Conservation (phyloP, 2,329 filamentous ascomycete genomes). For the Colletotrichum graminicola region DNA sequence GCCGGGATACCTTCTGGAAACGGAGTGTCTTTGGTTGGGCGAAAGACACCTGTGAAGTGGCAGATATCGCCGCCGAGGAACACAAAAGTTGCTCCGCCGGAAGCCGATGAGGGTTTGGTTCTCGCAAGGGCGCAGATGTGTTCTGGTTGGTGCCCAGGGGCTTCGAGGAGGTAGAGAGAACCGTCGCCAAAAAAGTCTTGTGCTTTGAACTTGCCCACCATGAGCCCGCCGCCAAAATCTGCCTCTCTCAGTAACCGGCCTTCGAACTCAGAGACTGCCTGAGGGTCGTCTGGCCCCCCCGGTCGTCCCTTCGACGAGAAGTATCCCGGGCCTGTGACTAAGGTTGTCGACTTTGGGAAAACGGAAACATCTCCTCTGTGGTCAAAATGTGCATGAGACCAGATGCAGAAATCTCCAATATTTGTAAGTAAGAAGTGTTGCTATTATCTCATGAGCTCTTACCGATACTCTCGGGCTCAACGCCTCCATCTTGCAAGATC, state of each 20-base stretch:
- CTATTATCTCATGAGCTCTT: not conserved
- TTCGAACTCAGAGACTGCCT: slow-evolving; percentile 37
- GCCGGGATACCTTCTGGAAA: slow-evolving; percentile 25
- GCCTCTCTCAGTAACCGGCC: slow-evolving; percentile 41
- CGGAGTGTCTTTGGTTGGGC: slow-evolving; percentile 12
- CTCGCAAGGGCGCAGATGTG: slow-evolving; percentile 44
- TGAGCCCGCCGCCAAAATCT: slow-evolving; percentile 39
- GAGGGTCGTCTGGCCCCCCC: slow-evolving; percentile 21
- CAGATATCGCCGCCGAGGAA: slow-evolving; percentile 45
- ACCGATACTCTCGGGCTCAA: slow-evolving; percentile 34
- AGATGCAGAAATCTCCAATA: slow-evolving; percentile 44
- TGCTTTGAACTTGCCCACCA: slow-evolving; percentile 53
- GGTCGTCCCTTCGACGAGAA: slow-evolving; percentile 26
- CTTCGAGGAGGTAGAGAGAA: slow-evolving; percentile 56
- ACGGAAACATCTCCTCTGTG: slow-evolving; percentile 47
- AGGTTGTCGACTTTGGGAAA: slow-evolving; percentile 44
- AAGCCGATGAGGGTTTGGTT: slow-evolving; percentile 38
- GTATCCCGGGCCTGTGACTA: slow-evolving; percentile 46
- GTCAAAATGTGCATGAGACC: slow-evolving; percentile 49
- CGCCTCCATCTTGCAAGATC: slow-evolving; percentile 33
- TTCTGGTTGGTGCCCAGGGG: slow-evolving; percentile 44
- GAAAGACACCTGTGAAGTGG: slow-evolving; percentile 41
- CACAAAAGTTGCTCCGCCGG: slow-evolving; percentile 41
- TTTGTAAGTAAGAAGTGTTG: not conserved
- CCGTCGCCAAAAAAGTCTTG: slow-evolving; percentile 58